Evolutionary conservation across 176 grass and related monocot species (phyloP).

Genomic region (Eleusine coracana): DNA sequence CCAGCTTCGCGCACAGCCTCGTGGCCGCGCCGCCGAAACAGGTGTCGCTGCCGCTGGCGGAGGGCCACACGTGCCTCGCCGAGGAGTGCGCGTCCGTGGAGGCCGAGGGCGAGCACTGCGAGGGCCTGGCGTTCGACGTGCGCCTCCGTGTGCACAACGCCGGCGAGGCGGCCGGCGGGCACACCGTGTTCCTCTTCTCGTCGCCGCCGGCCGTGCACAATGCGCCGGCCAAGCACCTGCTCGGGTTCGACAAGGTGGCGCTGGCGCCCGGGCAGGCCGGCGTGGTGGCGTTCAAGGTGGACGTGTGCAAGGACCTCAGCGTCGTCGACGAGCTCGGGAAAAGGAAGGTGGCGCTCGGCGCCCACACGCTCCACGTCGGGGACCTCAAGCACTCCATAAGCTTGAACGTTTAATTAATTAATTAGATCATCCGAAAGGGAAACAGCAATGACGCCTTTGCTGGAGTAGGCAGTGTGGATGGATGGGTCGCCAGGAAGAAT

Average conservation of each 20-base stretch:
- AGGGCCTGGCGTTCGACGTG: constrained; percentile 57
- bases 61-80: constrained; percentile 63
- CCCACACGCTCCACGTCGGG: constrained; percentile 76
- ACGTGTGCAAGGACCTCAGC: constrained; percentile 90
- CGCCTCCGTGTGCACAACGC: constrained; percentile 59
- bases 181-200: constrained; percentile 87
- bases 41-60: constrained; percentile 62
- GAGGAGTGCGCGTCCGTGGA: constrained; percentile 66
- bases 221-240: constrained; percentile 77
- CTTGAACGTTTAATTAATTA: constrained; percentile 44
- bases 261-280: constrained; percentile 52
- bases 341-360: constrained; percentile 76
- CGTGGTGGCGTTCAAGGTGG: constrained; percentile 71
- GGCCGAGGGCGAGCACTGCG: constrained; percentile 55
- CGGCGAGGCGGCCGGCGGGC: constrained; percentile 52
- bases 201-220: constrained; percentile 78
- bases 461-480: constrained; percentile 16
- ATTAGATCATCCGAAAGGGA: background rate
- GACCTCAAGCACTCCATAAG: constrained; percentile 73
- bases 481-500: constrained; percentile 38
- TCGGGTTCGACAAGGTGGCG: constrained; percentile 78
- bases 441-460: background rate
- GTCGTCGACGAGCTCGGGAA: constrained; percentile 81
- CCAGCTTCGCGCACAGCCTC: constrained; percentile 55
- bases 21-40: constrained; percentile 61